Percentiles rank a stretch among this genome's conserved stretches.
phyloP scores from a whole-genome alignment of 2,329 filamentous ascomycete species.

The Cladosporium halotolerans region DNA sequence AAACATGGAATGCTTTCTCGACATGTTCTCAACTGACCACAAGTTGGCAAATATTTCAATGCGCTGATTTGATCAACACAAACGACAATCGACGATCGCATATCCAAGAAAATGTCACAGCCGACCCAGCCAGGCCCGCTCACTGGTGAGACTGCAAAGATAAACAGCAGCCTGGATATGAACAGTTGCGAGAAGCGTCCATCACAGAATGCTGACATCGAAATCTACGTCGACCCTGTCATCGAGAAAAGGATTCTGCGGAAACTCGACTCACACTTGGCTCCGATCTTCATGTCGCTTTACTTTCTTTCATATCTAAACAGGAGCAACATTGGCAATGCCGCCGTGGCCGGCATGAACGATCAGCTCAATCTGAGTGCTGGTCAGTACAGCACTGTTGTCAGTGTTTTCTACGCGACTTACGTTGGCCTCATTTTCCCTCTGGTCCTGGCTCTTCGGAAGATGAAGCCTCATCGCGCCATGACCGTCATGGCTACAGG shows the following conservation, averaged over 20 bases:
- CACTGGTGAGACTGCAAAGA: no score
- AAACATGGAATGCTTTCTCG: no score
- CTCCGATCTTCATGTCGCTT: constrained; percentile 3
- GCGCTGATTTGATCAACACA: no score
- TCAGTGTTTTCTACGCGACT: constrained; percentile 46
- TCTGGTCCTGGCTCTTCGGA: constrained; percentile 37
- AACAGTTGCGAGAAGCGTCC: no score
- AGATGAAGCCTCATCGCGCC: constrained; percentile 2
- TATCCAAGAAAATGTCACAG: no score
- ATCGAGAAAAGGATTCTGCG: constrained; percentile 2
- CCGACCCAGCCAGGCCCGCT: no score
- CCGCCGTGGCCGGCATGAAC: constrained; percentile 1
- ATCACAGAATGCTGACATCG: neutral
- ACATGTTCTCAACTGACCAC: no score
- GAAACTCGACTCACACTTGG: neutral
- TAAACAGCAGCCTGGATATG: no score
- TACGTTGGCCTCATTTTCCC: constrained; percentile 22
- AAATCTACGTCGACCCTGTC: constrained; percentile 1
- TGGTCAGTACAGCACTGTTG: constrained; percentile 34
- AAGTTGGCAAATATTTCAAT: no score
- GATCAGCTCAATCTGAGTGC: neutral
- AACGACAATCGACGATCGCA: no score
- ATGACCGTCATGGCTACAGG: constrained; percentile 53
- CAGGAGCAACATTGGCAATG: constrained; percentile 1
- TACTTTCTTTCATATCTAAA: constrained; percentile 5